Base-by-base conservation (phyloP, 495 filamentous ascomycete species). In the Zalerion maritima region DNA sequence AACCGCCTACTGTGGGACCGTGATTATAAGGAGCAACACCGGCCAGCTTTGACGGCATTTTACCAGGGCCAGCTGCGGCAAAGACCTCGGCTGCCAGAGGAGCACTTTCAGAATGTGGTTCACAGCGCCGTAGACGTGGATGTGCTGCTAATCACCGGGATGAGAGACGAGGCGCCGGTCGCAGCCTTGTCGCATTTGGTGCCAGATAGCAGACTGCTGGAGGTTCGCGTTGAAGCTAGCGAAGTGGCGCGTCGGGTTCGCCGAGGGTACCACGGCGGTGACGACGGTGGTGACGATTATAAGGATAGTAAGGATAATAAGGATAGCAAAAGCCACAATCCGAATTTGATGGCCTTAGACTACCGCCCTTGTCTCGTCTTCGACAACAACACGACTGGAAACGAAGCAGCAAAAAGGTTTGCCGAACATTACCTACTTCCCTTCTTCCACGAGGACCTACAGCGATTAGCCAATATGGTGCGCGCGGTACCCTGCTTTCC, bases 151-250 rank as follows among this genome's bases (percentile, higher is more conserved):
- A 69, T 78, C 43, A 76, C 71, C 0, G 73, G 73, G 4, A 70
- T 78, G 67, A 73, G 69, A 58, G 72, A 77, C 34, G 53, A 69
- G 41, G 63, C 67, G 4, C 71, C 70, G 3, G 62, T 78, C 19
- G 54, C 64, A 35, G 28, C 37, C 26, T 61, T 69, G 1, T 67
- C 66, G 17, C 61, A 64, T 58, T 46, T 73, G 32, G 65, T 75
- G 24, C 67, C 71, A 35, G 46, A 59, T 11, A 71, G 53, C 36
- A 64, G 52, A 34, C 34, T 76, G 16, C 22, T 76, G 36, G 69
- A 75, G 23, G 52, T 75, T 40, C 54, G 44, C 28, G 55, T 76
- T 31, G 12, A 50, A 44, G 58, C 58, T 30, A 65, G 53, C 37
- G 27, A 61, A 40, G 27, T 58, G 38, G 61, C 50, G 30, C 60